Evolutionary conservation across 345 rosid genomes (phyloP).

Genomic region (Geranium brycei): DNA sequence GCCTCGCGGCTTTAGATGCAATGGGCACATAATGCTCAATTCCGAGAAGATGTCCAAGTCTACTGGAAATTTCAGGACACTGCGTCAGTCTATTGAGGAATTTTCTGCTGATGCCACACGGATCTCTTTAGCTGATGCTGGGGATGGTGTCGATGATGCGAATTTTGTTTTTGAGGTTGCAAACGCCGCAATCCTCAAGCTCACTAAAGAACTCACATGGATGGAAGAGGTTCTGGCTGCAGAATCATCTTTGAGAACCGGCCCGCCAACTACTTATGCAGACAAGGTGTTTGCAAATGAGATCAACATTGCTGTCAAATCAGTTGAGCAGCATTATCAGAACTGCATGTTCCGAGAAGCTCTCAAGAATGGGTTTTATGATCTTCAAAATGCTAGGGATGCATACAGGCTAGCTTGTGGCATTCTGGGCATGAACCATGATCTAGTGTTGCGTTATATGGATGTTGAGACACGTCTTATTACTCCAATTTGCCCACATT

Average conservation of each 20-base stretch:
- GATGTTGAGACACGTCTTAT: conserved; percentile 86
- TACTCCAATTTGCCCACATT: conserved; percentile 88
- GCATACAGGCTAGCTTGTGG: conserved; percentile 88
- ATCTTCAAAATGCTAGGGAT: conserved; percentile 88
- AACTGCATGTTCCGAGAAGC: conserved; percentile 87
- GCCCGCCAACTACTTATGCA: conserved; percentile 62
- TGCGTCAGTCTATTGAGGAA: conserved; percentile 71
- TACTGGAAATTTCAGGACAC: conserved; percentile 86
- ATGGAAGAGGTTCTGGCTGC: conserved; percentile 71
- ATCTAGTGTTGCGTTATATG: conserved; percentile 57
- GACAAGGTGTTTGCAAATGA: conserved; percentile 82
- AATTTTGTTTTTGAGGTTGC: conserved; percentile 86
- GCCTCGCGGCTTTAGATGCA: conserved; percentile 93
- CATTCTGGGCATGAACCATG: conserved; percentile 54
- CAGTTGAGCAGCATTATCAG: conserved; percentile 54
- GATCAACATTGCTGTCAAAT: conserved; percentile 62
- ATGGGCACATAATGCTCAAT: conserved; percentile 91
- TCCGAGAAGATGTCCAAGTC: conserved; percentile 96
- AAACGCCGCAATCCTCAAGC: conserved; percentile 74
- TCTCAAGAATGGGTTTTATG: conserved; percentile 75
- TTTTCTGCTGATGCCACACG: conserved; percentile 87
- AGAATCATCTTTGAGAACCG: conserved; percentile 57
- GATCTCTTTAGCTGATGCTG: conserved; percentile 86
- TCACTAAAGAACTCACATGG: conserved; percentile 82
- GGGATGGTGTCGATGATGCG: conserved; percentile 98